Percentiles rank a stretch among this genome's conserved stretches.
Evolutionary conservation across 2,329 filamentous ascomycete genomes (phyloP).

Genomic region (Neonectria neomacrospora): DNA sequence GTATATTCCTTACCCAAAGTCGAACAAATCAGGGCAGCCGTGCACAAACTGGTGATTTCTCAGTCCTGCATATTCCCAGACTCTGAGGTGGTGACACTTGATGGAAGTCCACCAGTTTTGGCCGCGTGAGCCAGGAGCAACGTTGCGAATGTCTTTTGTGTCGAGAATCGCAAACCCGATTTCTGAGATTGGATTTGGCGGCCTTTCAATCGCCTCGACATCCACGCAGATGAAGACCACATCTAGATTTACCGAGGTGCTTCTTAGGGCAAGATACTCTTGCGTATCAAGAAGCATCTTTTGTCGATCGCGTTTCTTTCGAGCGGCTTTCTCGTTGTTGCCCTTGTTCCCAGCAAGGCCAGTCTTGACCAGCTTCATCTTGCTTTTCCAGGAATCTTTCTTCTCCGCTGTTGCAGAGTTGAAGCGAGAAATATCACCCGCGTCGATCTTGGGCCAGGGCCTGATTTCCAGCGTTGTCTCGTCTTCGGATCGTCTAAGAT

Average conservation of each 20-base stretch:
- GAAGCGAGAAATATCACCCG: slow-evolving; percentile 49
- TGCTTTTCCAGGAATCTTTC: slow-evolving; percentile 35
- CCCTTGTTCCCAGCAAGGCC: slow-evolving; percentile 46
- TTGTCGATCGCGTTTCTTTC: slow-evolving; percentile 61
- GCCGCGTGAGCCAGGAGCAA: slow-evolving; percentile 71
- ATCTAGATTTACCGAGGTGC: slow-evolving; percentile 22
- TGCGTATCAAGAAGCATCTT: slow-evolving; percentile 72
- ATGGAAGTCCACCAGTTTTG: slow-evolving; percentile 75
- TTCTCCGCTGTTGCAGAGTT: slow-evolving; percentile 34
- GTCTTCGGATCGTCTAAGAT: slow-evolving; percentile 68
- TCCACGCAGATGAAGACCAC: slow-evolving; percentile 81
- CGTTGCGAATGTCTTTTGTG: slow-evolving; percentile 63
- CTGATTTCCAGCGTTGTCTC: slow-evolving; percentile 49
- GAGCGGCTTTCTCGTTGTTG: slow-evolving; percentile 57
- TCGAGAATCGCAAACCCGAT: slow-evolving; percentile 87
- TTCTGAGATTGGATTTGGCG: slow-evolving; percentile 78
- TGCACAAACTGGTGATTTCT: slow-evolving; percentile 75
- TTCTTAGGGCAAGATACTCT: slow-evolving; percentile 73
- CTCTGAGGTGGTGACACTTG: slow-evolving; percentile 78
- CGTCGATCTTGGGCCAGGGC: slow-evolving; percentile 50
- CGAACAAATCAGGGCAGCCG: slow-evolving; percentile 79
- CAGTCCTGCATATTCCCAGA: slow-evolving; percentile 74
- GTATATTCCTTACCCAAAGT: slow-evolving; percentile 73
- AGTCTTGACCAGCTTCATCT: slow-evolving; percentile 39
- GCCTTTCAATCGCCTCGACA: slow-evolving; percentile 80